Base-by-base conservation (phyloP, 805 yeast genomes). In the Wickerhamomyces xylosicus region DNA sequence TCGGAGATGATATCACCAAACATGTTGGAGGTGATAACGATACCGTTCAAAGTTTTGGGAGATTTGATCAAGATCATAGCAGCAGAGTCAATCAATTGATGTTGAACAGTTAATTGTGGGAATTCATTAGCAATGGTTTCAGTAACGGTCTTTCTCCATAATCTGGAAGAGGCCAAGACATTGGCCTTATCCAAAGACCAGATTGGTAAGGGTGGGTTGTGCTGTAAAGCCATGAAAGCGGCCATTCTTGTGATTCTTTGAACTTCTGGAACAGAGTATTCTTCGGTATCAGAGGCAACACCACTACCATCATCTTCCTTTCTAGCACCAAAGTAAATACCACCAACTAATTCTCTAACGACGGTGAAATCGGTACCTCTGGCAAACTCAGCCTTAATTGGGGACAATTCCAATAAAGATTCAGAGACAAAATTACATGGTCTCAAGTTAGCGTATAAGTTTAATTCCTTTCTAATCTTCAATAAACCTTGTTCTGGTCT, bases 131-230 rank as follows among this genome's bases (percentile, higher is more conserved):
- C 65, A 49, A 92, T 82, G 35, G 89, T 84, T 55, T 80, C 77
- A 49, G 85, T 85, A 34, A 90, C 96, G 16, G 95, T 85, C 61
- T 77, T 81, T 66, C 98, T 79, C 98, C 98, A 92, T 53, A 92
- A 70, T 63, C 98, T 78, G 34, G 96, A 85, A 20, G 95, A 81
- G 2, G 98, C 98, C 56, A 92, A 72, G 34, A 92, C 98, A 51
- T 92, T 92, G 42, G 98, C 98, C 72, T 92, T 92, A 62, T 92
- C 98, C 50, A 92, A 69, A 18, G 95, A 85, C 95, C 95, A 87
- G 42, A 92, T 72, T 39, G 97, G 97, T 56, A 81, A 70, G 31
- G 98, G 98, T 38, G 98, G 98, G 58, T 77, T 71, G 55, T 77
- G 80, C 66, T 92, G 98, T 52, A 86, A 71, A 27, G 98, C 97